A percentile compares a stretch with the other conserved stretches of the same genome.
Conservation (phyloP, 2,329 filamentous ascomycete species). For the Scedosporium dehoogii region DNA sequence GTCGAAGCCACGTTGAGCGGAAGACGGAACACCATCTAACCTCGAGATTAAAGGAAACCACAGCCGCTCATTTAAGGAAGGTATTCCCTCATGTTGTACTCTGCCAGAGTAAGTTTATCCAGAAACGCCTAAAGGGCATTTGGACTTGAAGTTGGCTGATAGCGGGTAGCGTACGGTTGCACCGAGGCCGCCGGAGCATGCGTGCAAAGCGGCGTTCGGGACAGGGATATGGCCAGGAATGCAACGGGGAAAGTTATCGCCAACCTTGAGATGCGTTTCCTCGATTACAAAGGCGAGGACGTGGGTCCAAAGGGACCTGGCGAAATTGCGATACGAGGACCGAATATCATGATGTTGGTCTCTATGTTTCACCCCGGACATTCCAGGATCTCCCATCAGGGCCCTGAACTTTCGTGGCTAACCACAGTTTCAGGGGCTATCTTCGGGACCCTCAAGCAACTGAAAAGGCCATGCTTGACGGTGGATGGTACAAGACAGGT, state of each 20-base stretch:
- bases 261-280: constrained; percentile 1
- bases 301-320: neutral
- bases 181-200: neutral
- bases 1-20: too few species aligned
- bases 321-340: constrained; percentile 1
- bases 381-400: too few species aligned
- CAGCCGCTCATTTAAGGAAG: neutral
- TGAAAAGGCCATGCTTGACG: neutral
- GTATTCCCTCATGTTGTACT: neutral
- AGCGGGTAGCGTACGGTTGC: neutral
- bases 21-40: too few species aligned
- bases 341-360: constrained; percentile 2
- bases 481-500: constrained; percentile 66
- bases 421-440: too few species aligned
- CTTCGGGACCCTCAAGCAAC: too few species aligned
- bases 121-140: too few species aligned
- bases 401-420: too few species aligned
- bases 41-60: too few species aligned
- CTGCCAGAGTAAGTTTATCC: neutral
- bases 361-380: neutral
- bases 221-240: neutral
- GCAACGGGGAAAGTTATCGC: neutral
- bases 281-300: neutral
- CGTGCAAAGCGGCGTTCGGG: constrained; percentile 1
- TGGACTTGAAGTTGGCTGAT: neutral